Conservation (phyloP, 129 eudicot genomes). For the Solidago caesia region DNA sequence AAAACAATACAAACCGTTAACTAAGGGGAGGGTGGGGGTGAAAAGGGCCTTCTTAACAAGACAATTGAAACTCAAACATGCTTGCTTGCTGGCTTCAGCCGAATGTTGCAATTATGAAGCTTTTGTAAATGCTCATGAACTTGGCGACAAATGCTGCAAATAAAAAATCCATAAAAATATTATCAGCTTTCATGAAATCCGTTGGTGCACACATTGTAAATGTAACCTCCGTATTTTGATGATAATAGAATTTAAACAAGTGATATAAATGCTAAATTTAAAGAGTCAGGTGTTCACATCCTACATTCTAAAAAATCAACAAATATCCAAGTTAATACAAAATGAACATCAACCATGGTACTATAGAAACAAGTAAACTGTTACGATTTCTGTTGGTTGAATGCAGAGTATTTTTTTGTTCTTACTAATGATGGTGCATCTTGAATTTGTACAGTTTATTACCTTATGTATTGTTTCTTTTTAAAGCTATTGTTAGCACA, state of each 20-base stretch:
- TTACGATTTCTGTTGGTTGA: not conserved
- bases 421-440: not conserved
- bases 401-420: not conserved
- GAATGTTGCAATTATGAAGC: constrained; percentile 80
- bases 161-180: constrained; percentile 1
- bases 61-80: not conserved
- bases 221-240: too few species aligned
- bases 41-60: constrained; percentile 15
- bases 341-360: too few species aligned
- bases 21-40: not conserved
- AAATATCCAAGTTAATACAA: too few species aligned
- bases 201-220: too few species aligned
- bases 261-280: too few species aligned
- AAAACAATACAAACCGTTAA: constrained; percentile 17
- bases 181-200: not conserved
- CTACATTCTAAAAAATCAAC: too few species aligned
- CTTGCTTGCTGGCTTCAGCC: constrained; percentile 48
- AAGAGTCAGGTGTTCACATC: too few species aligned
- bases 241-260: too few species aligned
- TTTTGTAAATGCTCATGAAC: constrained; percentile 96
- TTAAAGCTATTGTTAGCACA: not conserved
- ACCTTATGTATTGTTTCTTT: not conserved
- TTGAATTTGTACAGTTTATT: constrained; percentile 7
- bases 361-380: not conserved
- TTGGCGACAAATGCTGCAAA: constrained; percentile 95